These are phyloP conservation scores for Acanthamoeba sp. DNA, from an alignment of 208 protist genomes.

Conservation along the genomic window DNA sequence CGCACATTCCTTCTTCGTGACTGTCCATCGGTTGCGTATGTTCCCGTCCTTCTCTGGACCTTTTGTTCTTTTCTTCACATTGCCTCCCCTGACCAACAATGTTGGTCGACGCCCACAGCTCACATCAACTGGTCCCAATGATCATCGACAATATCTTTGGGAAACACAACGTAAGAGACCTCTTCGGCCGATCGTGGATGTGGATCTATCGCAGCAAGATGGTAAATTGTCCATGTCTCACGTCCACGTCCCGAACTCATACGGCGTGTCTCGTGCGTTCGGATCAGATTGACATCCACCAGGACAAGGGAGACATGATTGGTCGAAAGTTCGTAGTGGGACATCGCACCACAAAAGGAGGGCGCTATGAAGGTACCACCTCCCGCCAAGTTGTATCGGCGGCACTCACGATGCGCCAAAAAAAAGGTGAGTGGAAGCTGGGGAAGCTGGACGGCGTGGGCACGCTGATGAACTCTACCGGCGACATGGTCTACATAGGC, in stretches of 20 bases:
- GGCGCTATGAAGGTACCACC: conserved; percentile 20
- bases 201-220: conserved; percentile 54
- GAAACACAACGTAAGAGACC: not conserved
- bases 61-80: not conserved
- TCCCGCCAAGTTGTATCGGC: not conserved
- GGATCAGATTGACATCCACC: conserved; percentile 2
- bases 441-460: conserved; percentile 21
- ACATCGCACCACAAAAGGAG: not conserved
- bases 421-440: conserved; percentile 33
- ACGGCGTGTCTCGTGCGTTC: not conserved
- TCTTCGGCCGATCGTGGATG: conserved; percentile 18
- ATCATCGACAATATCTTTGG: not conserved
- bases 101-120: no score
- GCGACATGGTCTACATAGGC: conserved; percentile 23
- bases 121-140: not conserved
- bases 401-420: no score
- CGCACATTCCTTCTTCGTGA: not conserved
- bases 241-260: not conserved
- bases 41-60: not conserved
- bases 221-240: not conserved
- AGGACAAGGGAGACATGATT: conserved; percentile 32
- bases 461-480: conserved; percentile 27
- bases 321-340: not conserved
- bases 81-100: no score
- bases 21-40: not conserved